These are phyloP conservation scores for Cryphonectria radicalis DNA, from an alignment of 2,329 filamentous ascomycete genomes.

Conservation along the genomic window DNA sequence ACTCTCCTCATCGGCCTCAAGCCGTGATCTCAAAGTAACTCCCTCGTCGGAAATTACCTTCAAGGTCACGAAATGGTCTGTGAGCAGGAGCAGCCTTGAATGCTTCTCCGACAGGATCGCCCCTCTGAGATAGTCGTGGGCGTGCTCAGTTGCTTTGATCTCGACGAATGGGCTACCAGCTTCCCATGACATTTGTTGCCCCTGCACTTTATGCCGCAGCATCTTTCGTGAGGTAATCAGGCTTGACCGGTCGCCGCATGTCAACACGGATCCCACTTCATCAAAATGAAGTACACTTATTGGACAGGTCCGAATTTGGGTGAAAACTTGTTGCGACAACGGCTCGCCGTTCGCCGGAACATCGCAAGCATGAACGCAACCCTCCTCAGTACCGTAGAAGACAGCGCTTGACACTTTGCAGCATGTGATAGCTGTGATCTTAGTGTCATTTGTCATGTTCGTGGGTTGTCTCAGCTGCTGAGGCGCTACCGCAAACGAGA, in stretches of 20 bases:
- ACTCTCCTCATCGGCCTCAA: neutral
- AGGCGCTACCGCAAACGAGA: conserved; percentile 19
- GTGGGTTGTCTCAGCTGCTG: conserved; percentile 26
- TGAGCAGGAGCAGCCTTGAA: neutral
- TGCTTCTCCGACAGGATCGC: neutral
- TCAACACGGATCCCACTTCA: conserved; percentile 23
- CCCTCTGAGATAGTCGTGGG: neutral
- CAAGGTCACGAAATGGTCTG: neutral
- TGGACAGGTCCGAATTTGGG: conserved; percentile 2
- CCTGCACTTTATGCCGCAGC: neutral
- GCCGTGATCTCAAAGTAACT: neutral
- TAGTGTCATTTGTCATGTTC: neutral
- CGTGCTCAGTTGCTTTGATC: neutral
- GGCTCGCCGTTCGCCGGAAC: conserved; percentile 24
- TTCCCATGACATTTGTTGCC: neutral
- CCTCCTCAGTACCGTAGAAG: conserved; percentile 33
- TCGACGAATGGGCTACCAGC: neutral
- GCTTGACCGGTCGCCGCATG: conserved; percentile 27
- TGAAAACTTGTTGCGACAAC: conserved; percentile 29
- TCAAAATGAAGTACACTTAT: conserved; percentile 32
- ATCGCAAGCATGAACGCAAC: conserved; percentile 32
- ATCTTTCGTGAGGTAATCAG: conserved; percentile 29
- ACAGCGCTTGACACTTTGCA: conserved; percentile 13
- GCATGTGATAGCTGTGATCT: conserved; percentile 32
- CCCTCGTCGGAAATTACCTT: neutral